Evolutionary conservation across 2,329 filamentous ascomycete species (phyloP).

Genomic region (Diaporthe humulicola): DNA sequence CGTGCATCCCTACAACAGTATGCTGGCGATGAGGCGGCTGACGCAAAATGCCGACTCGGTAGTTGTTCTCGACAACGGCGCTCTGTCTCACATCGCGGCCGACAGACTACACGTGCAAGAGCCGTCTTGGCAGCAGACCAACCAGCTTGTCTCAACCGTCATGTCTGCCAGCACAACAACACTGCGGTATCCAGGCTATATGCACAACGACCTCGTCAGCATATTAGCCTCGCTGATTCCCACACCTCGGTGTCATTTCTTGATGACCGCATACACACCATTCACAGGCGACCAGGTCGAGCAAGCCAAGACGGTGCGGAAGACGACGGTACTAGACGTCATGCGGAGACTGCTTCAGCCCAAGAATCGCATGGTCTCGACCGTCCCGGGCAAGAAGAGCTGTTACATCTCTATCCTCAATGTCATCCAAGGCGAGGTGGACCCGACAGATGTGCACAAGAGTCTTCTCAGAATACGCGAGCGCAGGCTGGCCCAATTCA

Average conservation of each 20-base stretch:
- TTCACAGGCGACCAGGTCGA: constrained; percentile 97
- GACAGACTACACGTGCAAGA: constrained; percentile 95
- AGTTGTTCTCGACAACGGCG: constrained; percentile 96
- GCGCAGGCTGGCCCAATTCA: constrained; percentile 93
- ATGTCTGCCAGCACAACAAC: constrained; percentile 99
- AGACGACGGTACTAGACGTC: constrained; percentile 97
- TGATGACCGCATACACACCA: constrained; percentile 98
- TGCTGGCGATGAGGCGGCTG: constrained; percentile 89
- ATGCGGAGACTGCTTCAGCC: constrained; percentile 96
- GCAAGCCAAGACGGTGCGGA: constrained; percentile 96
- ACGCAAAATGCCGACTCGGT: constrained; percentile 98
- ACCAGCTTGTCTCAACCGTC: constrained; percentile 96
- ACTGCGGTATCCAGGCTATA: constrained; percentile 96
- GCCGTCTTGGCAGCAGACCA: constrained; percentile 96
- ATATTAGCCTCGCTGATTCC: constrained; percentile 97
- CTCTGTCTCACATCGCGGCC: constrained; percentile 91
- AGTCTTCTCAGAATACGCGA: constrained; percentile 96
- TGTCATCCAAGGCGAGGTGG: constrained; percentile 98
- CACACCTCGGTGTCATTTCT: constrained; percentile 95
- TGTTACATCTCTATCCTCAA: constrained; percentile 99
- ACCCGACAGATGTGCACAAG: constrained; percentile 98
- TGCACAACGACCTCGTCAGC: constrained; percentile 99
- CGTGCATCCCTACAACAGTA: constrained; percentile 97
- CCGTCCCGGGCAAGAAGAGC: constrained; percentile 93
- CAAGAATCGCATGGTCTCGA: constrained; percentile 99